Conservation (phyloP, 2,329 filamentous ascomycete genomes). For the Aspergillus quadrilineatus region DNA sequence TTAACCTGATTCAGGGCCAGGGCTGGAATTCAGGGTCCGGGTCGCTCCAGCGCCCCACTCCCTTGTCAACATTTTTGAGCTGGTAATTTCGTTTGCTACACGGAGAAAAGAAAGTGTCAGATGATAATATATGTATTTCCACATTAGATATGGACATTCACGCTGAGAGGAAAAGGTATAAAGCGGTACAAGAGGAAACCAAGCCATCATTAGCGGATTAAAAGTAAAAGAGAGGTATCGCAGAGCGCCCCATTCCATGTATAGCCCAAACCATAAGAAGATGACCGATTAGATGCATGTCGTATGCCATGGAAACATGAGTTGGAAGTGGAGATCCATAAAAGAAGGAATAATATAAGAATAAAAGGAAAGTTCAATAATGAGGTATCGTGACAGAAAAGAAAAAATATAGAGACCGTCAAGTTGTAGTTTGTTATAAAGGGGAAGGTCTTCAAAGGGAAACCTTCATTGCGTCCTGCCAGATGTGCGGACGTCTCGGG, state of each 20-base stretch:
- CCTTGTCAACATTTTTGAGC: background rate
- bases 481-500: slow-evolving; percentile 1
- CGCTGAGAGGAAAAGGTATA: background rate
- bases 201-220: slow-evolving; percentile 15
- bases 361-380: background rate
- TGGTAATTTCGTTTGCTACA: background rate
- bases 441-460: background rate
- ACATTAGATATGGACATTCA: background rate
- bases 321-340: background rate
- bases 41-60: background rate
- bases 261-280: slow-evolving; percentile 15
- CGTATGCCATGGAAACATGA: slow-evolving; percentile 9
- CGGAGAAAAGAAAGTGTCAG: background rate
- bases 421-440: background rate
- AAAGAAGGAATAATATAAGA: background rate
- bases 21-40: slow-evolving; percentile 1
- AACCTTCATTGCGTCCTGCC: slow-evolving; percentile 1
- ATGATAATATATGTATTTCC: background rate
- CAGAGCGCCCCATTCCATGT: slow-evolving; percentile 17
- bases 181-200: background rate
- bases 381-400: slow-evolving; percentile 13
- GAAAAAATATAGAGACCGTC: slow-evolving; percentile 9
- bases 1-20: slow-evolving; percentile 7
- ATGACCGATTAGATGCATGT: slow-evolving; percentile 19
- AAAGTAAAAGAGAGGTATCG: slow-evolving; percentile 12